Percentiles rank a stretch among this genome's conserved stretches.
phyloP scores from a whole-genome alignment of 2,329 filamentous ascomycete species.

The Colletotrichum cereale region DNA sequence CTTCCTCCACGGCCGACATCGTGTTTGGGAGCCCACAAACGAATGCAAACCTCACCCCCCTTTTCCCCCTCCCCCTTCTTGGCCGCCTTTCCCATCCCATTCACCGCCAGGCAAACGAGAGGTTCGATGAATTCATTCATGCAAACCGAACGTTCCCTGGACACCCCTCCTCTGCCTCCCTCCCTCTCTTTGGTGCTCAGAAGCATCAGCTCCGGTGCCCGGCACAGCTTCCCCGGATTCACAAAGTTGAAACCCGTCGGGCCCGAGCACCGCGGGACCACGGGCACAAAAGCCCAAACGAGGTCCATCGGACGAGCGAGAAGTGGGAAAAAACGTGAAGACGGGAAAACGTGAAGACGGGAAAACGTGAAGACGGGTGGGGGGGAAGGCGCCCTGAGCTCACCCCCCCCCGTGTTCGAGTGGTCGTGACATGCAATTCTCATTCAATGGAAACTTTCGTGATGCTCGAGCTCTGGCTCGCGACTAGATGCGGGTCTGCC shows the following conservation, averaged over 20 bases:
- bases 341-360: neutral
- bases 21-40: neutral
- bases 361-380: neutral
- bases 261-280: conserved; percentile 29
- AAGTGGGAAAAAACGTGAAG: neutral
- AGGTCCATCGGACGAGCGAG: conserved; percentile 18
- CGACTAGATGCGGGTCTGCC: conserved; percentile 9
- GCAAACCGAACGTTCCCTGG: neutral
- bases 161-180: no score
- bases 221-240: conserved; percentile 11
- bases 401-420: neutral
- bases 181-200: neutral
- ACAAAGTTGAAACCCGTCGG: conserved; percentile 22
- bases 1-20: neutral
- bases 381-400: neutral
- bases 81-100: neutral
- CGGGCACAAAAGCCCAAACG: conserved; percentile 7
- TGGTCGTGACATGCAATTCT: neutral
- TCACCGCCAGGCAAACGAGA: conserved; percentile 7
- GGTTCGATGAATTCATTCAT: neutral
- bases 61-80: neutral
- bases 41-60: neutral
- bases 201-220: conserved; percentile 8
- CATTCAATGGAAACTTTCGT: conserved; percentile 12
- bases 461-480: conserved; percentile 14